Base-by-base conservation (phyloP, 129 eudicot species). In the Helichrysum umbraculigerum region DNA sequence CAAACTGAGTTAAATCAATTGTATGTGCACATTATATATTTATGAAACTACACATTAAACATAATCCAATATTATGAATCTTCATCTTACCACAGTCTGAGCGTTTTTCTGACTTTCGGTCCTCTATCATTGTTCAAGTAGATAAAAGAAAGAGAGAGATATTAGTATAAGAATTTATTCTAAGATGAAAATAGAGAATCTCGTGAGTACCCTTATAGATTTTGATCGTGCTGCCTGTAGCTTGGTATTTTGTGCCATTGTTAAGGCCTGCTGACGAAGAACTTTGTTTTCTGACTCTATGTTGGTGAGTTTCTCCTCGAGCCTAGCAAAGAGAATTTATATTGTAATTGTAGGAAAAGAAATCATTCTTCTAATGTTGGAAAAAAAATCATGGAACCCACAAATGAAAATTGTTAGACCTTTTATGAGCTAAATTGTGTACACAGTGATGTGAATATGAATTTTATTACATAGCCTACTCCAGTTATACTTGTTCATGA, bases 221-320 rank as follows among this genome's bases (percentile, higher is more conserved):
- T 90, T 94, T 70, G 96, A 84, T 32, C 91, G 88, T 54, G 81
- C 81, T 35, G 89, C 83, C 25, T 82, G 82, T 72, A 82, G 71
- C 82, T 91, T 94, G 71, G 82, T 79, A 59, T 82, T 90, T 83
- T 90, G 93, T 32, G 98, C 96, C 91, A 93, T 93, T 47, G 88
- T 68, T 56, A 93, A 86, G 73, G 97, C 98, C 81, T 93, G 91
- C 83, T 91, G 97, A 68, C 97, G 98, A 73, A 94, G 96, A 72
- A 91, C 90, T 81, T 91, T 86, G 76, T 94, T 93, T 82, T 93
- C 97, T 25, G 93, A 88, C 81, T 93, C 98, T 79, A 87, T 71
- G 81, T 93, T 88, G 72, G 84, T 72, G 73, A 84, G 85, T 85
- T 86, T 88, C 86, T 91, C 97, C 79, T 91, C 95, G 60, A 83